A percentile compares a stretch with the other conserved stretches of the same genome.
Evolutionary conservation across 2,329 filamentous ascomycete genomes (phyloP).

Genomic region (Elsinoe ampelina): DNA sequence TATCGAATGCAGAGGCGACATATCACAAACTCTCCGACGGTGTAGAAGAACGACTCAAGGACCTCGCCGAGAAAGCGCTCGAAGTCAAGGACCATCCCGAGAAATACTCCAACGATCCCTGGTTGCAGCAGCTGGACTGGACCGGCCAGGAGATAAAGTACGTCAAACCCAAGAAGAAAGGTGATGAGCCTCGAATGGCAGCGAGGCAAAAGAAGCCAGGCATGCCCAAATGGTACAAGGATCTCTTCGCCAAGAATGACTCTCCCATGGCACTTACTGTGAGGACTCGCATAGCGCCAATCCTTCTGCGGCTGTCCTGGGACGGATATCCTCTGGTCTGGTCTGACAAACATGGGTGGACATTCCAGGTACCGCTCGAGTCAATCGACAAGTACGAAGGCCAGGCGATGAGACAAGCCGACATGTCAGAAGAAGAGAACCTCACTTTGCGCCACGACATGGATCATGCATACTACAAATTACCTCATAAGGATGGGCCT

Average conservation of each 20-base stretch:
- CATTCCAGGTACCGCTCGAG: constrained; percentile 62
- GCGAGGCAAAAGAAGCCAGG: constrained; percentile 86
- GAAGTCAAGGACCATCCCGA: constrained; percentile 60
- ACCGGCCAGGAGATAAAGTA: constrained; percentile 84
- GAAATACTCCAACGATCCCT: constrained; percentile 70
- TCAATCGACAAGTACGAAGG: constrained; percentile 57
- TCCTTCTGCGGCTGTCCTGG: constrained; percentile 79
- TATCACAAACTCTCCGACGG: constrained; percentile 68
- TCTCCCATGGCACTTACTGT: constrained; percentile 69
- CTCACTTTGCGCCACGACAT: constrained; percentile 55
- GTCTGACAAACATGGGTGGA: constrained; percentile 92
- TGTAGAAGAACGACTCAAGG: constrained; percentile 66
- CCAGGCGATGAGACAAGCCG: constrained; percentile 64
- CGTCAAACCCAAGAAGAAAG: constrained; percentile 84
- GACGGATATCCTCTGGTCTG: constrained; percentile 82
- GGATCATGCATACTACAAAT: constrained; percentile 69
- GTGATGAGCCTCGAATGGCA: constrained; percentile 65
- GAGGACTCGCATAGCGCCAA: constrained; percentile 74
- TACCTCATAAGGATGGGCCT: constrained; percentile 93
- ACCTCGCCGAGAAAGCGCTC: constrained; percentile 67
- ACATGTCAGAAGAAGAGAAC: constrained; percentile 67
- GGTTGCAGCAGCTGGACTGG: constrained; percentile 93
- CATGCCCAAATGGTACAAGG: constrained; percentile 94
- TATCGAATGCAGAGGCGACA: constrained; percentile 72
- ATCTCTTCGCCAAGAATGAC: constrained; percentile 63